Conservation (phyloP, 768 basidiomycete species). For the Leccinum sublutescens region DNA sequence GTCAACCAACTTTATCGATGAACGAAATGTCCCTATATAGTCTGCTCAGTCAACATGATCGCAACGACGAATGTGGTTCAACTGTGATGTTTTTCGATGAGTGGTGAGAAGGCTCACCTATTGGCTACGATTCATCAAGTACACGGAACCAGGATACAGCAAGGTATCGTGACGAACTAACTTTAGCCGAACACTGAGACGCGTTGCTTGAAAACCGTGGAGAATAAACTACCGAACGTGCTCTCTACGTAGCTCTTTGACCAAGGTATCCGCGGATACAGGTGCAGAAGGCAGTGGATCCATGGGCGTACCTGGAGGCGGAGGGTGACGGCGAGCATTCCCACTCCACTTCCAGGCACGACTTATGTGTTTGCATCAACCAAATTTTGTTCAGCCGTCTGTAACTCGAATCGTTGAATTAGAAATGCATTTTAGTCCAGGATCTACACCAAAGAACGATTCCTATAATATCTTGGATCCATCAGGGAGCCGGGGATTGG, state of each 20-base stretch:
- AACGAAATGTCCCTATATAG: conserved; percentile 1
- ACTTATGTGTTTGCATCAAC: no score
- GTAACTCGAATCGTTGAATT: no score
- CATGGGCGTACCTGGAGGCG: conserved; percentile 29
- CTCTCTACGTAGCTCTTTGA: conserved; percentile 17
- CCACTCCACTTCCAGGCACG: no score
- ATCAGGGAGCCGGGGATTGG: no score
- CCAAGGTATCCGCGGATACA: conserved; percentile 35
- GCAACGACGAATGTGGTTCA: conserved; percentile 9
- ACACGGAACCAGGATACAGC: not conserved
- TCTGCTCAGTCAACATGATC: conserved; percentile 4
- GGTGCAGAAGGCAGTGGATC: conserved; percentile 26
- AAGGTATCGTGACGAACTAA: conserved; percentile 10
- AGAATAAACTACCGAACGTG: conserved; percentile 10
- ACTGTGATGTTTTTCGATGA: not conserved
- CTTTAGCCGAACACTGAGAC: conserved; percentile 9
- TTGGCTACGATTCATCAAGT: conserved; percentile 7
- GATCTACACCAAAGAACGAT: no score
- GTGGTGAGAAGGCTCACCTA: conserved; percentile 9
- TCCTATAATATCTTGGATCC: no score
- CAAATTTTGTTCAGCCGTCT: no score
- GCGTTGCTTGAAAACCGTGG: conserved; percentile 1
- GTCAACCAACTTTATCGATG: conserved; percentile 22
- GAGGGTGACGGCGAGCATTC: conserved; percentile 68
- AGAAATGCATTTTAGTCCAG: no score